These are phyloP conservation scores for Rhytidiadelphus loreus DNA, from an alignment of 225 moss, liverwort and hornwort genomes.

Conservation along the genomic window DNA sequence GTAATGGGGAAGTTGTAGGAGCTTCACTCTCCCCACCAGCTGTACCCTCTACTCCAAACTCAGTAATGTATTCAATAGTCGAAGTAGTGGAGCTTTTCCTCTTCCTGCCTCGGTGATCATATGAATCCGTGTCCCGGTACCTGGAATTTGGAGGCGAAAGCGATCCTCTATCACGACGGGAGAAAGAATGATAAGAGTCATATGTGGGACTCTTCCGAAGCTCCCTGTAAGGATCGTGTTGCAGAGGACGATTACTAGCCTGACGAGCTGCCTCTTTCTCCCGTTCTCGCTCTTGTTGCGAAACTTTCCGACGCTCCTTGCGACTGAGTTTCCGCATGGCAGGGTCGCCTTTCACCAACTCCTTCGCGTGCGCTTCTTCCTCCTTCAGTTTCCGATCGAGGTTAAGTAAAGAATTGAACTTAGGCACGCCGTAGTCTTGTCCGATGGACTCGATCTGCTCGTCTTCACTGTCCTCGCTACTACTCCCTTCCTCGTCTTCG, in stretches of 20 bases:
- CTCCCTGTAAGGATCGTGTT: slow-evolving; percentile 94
- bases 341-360: slow-evolving; percentile 92
- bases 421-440: slow-evolving; percentile 81
- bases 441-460: slow-evolving; percentile 94
- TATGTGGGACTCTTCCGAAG: slow-evolving; percentile 98
- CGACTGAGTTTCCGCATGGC: slow-evolving; percentile 93
- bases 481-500: slow-evolving; percentile 81
- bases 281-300: slow-evolving; percentile 90
- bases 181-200: slow-evolving; percentile 82
- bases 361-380: slow-evolving; percentile 89
- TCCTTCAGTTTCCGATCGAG: slow-evolving; percentile 95
- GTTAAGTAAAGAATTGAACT: slow-evolving; percentile 72
- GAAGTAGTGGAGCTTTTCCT: slow-evolving; percentile 54
- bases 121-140: slow-evolving; percentile 30
- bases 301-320: slow-evolving; percentile 92
- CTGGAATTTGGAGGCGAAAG: slow-evolving; percentile 74
- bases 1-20: slow-evolving; percentile 70
- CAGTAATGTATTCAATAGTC: slow-evolving; percentile 96
- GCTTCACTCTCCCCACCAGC: slow-evolving; percentile 60
- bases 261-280: slow-evolving; percentile 94
- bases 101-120: slow-evolving; percentile 61
- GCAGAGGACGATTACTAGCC: slow-evolving; percentile 55
- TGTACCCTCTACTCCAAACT: slow-evolving; percentile 75
- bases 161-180: slow-evolving; percentile 54
- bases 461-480: slow-evolving; percentile 97